These are phyloP conservation scores for Pseudohyphozyma bogoriensis DNA, from an alignment of 768 basidiomycete species.

Conservation along the genomic window DNA sequence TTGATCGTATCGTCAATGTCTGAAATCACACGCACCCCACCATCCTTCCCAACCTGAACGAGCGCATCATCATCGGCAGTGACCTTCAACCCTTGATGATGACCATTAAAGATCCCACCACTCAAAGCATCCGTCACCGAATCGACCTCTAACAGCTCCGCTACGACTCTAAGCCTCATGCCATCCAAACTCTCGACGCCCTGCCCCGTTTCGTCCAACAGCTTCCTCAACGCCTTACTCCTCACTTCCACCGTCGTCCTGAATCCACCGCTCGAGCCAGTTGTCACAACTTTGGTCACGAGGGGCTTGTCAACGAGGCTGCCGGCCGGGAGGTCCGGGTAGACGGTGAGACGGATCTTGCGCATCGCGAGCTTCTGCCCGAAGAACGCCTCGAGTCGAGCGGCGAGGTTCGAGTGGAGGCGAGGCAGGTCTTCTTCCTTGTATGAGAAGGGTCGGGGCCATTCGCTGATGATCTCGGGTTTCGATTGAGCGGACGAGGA, in stretches of 20 bases:
- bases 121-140: neutral
- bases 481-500: too few relatives aligned
- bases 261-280: constrained; percentile 9
- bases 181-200: constrained; percentile 6
- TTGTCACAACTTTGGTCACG: constrained; percentile 15
- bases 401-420: constrained; percentile 32
- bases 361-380: constrained; percentile 31
- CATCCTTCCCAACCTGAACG: constrained; percentile 10
- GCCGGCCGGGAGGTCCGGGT: constrained; percentile 5
- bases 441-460: constrained; percentile 13
- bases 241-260: constrained; percentile 1
- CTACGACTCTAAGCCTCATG: constrained; percentile 8
- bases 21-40: constrained; percentile 15
- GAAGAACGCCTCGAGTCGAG: constrained; percentile 35
- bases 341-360: constrained; percentile 31
- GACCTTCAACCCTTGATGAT: neutral
- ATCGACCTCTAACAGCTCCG: constrained; percentile 22
- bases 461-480: constrained; percentile 6
- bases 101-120: neutral
- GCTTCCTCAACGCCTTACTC: constrained; percentile 2
- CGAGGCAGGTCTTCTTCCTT: constrained; percentile 10
- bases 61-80: constrained; percentile 13
- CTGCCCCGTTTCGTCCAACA: neutral
- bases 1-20: constrained; percentile 31
- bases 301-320: constrained; percentile 18